Evolutionary conservation across 2,329 filamentous ascomycete species (phyloP), one percentile per base, ranked within the genome.

Genomic region (Pseudopithomyces maydicus): DNA sequence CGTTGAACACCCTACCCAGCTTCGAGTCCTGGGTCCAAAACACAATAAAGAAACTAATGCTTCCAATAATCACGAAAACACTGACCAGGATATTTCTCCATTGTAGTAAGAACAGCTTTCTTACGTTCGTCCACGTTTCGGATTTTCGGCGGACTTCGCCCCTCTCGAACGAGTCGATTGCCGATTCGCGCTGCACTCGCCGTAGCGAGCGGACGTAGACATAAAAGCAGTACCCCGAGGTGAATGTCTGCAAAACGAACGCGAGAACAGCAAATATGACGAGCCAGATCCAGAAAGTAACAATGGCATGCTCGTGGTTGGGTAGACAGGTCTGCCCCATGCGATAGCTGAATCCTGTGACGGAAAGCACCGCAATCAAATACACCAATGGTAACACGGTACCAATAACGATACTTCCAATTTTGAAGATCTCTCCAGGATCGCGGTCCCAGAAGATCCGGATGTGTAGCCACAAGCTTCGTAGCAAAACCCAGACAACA

Each of bases 401-500:
- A 6, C 74, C 74, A 6, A 60, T 57, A 4, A 69, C 44, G 20
- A 75, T 73, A 32, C 70, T 71, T 8, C 61, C 66, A 33, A 64
- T 63, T 57, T 73, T 72, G 62, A 72, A 75, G 1, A 51, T 53
- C 15, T 54, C 52, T 10, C 70, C 71, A 1, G 73, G 75, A 6
- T 68, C 63, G 19, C 64, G 58, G 42, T 75, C 71, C 73, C 74
- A 77, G 60, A 73, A 74, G 36, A 78, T 71, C 23, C 74, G 69
- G 12, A 78, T 63, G 45, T 77, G 73, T 50, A 78, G 72, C 66
- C 73, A 77, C 2, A 78, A 50, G n/a, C 68, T 69, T 32, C 74
- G 69, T 20, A 77, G 66, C 41, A 72, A 67, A 23, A 74, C 70
- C 92, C 92, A 97, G 75, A 93, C 85, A 17, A 94, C 86, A 45